phyloP scores from a whole-genome alignment of 202 grass and related monocot species.

The Bolboschoenoplectus hybrid region DNA sequence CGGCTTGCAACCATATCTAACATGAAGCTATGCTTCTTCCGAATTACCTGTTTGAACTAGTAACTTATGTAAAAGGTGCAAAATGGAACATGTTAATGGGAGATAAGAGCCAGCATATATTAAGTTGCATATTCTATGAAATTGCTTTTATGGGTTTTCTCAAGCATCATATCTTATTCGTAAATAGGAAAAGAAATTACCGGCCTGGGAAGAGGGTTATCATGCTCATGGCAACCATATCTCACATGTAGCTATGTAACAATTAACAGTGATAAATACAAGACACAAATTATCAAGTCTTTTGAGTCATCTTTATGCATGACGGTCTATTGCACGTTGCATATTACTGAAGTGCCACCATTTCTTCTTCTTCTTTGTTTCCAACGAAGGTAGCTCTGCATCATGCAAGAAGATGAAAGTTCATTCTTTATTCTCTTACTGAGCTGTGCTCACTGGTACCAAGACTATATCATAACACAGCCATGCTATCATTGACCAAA shows the following conservation, averaged over 20 bases:
- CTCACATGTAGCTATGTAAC: neutral
- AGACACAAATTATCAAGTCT: neutral
- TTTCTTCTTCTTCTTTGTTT: conserved; percentile 76
- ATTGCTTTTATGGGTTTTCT: conserved; percentile 15
- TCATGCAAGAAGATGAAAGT: neutral
- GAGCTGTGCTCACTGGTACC: neutral
- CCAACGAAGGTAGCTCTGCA: conserved; percentile 63
- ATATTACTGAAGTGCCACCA: conserved; percentile 85
- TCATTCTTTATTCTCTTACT: neutral
- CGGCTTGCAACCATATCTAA: neutral
- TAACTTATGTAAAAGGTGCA: neutral
- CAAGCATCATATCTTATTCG: conserved; percentile 2
- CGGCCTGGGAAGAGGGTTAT: neutral
- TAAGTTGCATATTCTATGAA: neutral
- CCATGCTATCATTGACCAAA: neutral
- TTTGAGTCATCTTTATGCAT: neutral
- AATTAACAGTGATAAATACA: conserved; percentile 25
- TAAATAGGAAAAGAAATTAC: neutral
- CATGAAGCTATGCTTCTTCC: too few species aligned
- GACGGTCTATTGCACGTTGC: neutral
- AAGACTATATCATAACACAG: neutral
- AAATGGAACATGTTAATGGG: neutral
- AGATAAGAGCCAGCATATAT: neutral
- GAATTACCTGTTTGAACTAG: neutral
- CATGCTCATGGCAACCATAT: conserved; percentile 14